Percentiles rank a stretch among this genome's conserved stretches.
Evolutionary conservation across 1,139 yeast species (phyloP).

Genomic region (Magnusiomyces magnusii): DNA sequence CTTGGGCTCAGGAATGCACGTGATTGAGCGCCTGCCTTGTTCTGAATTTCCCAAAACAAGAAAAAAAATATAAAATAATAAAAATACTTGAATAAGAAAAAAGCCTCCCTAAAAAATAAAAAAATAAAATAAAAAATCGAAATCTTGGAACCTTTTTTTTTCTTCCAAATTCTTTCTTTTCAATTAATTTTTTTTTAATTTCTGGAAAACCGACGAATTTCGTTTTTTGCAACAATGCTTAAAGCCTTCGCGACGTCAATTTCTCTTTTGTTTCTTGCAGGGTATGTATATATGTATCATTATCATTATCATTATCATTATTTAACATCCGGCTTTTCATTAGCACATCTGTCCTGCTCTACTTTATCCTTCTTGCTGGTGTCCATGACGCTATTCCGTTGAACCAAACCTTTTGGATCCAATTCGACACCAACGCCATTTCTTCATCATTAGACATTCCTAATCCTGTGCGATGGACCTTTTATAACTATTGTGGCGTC

Average conservation of each 20-base stretch:
- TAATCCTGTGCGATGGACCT: slow-evolving; percentile 56
- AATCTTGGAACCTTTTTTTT: too few relatives aligned
- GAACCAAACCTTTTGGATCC: slow-evolving; percentile 58
- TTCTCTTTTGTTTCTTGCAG: slow-evolving; percentile 4
- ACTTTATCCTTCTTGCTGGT: slow-evolving; percentile 61
- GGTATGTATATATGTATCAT: slow-evolving; percentile 3
- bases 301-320: background rate
- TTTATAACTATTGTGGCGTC: slow-evolving; percentile 53
- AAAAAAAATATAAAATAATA: too few relatives aligned
- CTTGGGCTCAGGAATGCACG: background rate
- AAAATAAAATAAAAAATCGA: too few relatives aligned
- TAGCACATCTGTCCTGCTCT: slow-evolving; percentile 48
- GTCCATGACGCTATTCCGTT: slow-evolving; percentile 44
- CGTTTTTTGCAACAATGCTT: background rate
- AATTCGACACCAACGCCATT: slow-evolving; percentile 57
- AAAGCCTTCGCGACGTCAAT: background rate
- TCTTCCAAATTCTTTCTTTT: background rate
- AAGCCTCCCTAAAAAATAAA: background rate
- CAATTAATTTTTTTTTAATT: too few relatives aligned
- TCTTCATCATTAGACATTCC: slow-evolving; percentile 21
- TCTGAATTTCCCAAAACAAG: background rate
- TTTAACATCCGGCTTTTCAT: too few relatives aligned
- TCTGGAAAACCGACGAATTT: background rate
- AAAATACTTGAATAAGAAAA: too few relatives aligned
- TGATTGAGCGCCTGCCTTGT: background rate